Base-by-base conservation (phyloP, 768 basidiomycete genomes). In the Mrakia hoshinonis region DNA sequence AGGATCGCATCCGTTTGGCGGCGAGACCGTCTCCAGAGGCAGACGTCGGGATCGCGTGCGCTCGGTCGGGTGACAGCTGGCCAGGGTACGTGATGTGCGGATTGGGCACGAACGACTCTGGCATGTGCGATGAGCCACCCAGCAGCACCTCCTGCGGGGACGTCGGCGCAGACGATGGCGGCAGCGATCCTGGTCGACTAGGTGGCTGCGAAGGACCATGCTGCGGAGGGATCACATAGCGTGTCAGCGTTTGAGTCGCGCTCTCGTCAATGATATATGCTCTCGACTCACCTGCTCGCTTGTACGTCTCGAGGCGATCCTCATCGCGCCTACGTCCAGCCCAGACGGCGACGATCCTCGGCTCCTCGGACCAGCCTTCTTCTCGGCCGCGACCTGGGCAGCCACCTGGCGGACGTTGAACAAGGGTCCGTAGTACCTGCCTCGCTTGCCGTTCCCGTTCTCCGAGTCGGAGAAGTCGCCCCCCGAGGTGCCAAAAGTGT, bases 391-490 rank as follows among this genome's bases (percentile, higher is more conserved):
- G 10, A 38, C 58, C 34, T 61, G 58, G n/a, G 58, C 58, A 36
- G 58, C 58, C 3, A 61, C 58, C 58, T 61, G 58, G n/a, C 58
- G 58, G 36, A 61, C 34, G 58, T 61, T 61, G 34, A 68, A 68
- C 1, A 68, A 54, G 24, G 67, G 67, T 5, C 69, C 69, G 49
- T 24, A 26, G 69, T 64, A 64, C 29, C 69, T 60, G 20, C 49
- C 69, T 49, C 69, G 61, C 63, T 70, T 70, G 12, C 69, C 69
- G 39, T 64, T 26, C n/a, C 46, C 48, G 26, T 70, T 70, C n/a
- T 70, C 69, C 34, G 69, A 43, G 36, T 70, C 69, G 12, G 69
- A 70, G 46, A 72, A 72, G 62, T 70, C 69, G n/a, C 64, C 70
- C 7, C 64, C 70, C 10, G 64, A 34, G 29, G 65, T 46, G 31